Percentiles rank a stretch among this genome's conserved stretches.
phyloP scores from a whole-genome alignment of 495 filamentous ascomycete genomes.

The Penicillium salamii region DNA sequence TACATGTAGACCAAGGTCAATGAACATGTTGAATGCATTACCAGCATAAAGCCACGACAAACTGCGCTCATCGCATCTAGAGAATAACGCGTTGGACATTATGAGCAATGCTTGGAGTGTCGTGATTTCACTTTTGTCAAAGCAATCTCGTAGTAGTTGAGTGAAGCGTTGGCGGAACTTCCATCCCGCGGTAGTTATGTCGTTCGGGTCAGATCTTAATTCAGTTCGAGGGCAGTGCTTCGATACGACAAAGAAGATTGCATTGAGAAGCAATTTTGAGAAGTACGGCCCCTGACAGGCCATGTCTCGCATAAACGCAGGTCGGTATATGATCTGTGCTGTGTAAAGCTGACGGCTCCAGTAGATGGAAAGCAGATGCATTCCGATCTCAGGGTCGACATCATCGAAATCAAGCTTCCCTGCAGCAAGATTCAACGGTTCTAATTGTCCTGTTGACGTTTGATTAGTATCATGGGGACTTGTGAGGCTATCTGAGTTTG shows the following conservation, averaged over 20 bases:
- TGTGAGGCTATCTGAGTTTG: not conserved
- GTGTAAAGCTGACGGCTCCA: constrained; percentile 41
- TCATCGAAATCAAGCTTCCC: constrained; percentile 40
- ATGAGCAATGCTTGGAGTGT: constrained; percentile 44
- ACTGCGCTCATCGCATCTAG: constrained; percentile 39
- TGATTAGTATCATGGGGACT: not conserved
- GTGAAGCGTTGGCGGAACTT: constrained; percentile 34
- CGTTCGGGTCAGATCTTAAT: constrained; percentile 31
- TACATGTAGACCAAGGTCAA: constrained; percentile 45
- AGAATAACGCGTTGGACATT: constrained; percentile 40
- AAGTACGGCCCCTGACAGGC: constrained; percentile 43
- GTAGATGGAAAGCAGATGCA: constrained; percentile 37
- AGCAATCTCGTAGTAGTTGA: constrained; percentile 34
- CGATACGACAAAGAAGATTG: constrained; percentile 42
- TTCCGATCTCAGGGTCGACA: constrained; percentile 35
- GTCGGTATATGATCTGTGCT: constrained; percentile 30
- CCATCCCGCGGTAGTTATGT: constrained; percentile 36
- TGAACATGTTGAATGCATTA: constrained; percentile 43
- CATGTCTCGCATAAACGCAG: constrained; percentile 35
- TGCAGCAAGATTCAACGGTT: constrained; percentile 24
- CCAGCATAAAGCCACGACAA: constrained; percentile 46
- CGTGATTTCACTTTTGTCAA: constrained; percentile 43
- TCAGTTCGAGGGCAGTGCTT: constrained; percentile 33
- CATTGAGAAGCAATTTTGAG: constrained; percentile 44
- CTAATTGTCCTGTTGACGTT: constrained; percentile 23